Evolutionary conservation across 768 basidiomycete genomes (phyloP).

Genomic region (Crassisporium funariophilum): DNA sequence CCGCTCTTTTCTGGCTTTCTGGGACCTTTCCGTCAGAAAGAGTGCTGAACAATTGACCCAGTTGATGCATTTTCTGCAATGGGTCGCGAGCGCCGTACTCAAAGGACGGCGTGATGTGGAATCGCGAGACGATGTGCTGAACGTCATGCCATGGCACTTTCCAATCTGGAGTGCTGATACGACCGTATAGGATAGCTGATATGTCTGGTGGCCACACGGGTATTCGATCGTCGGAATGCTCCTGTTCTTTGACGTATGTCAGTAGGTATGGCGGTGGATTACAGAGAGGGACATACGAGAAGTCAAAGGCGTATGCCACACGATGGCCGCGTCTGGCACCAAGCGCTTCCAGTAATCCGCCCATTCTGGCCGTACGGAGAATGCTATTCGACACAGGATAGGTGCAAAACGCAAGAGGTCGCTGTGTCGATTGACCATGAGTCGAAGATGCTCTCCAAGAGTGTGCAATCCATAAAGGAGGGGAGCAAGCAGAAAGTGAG

Average conservation of each 20-base stretch:
- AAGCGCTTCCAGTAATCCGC: slow-evolving; percentile 90
- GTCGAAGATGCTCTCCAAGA: slow-evolving; percentile 69
- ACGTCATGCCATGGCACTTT: slow-evolving; percentile 55
- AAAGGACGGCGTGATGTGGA: slow-evolving; percentile 55
- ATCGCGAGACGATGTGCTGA: slow-evolving; percentile 46
- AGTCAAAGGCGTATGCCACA: slow-evolving; percentile 57
- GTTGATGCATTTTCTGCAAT: slow-evolving; percentile 50
- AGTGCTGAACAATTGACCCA: slow-evolving; percentile 58
- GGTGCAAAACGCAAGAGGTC: slow-evolving; percentile 60
- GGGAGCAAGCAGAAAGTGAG: slow-evolving; percentile 53
- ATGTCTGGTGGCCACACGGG: slow-evolving; percentile 81
- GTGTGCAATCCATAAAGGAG: slow-evolving; percentile 78
- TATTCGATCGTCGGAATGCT: slow-evolving; percentile 67
- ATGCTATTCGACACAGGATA: slow-evolving; percentile 62
- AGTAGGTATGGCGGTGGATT: background rate
- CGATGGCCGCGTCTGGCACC: slow-evolving; percentile 59
- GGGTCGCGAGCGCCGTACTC: slow-evolving; percentile 68
- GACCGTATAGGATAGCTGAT: slow-evolving; percentile 62
- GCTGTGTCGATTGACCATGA: slow-evolving; percentile 56
- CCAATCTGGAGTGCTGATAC: slow-evolving; percentile 70
- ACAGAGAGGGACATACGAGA: slow-evolving; percentile 35
- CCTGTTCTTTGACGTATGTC: slow-evolving; percentile 35
- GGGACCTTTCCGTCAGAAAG: slow-evolving; percentile 55
- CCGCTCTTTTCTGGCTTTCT: slow-evolving; percentile 64
- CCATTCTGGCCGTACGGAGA: slow-evolving; percentile 80